A percentile compares a stretch with the other conserved stretches of the same genome.
Evolutionary conservation across 2,329 filamentous ascomycete genomes (phyloP).

Genomic region (Hypoxylon sp.): DNA sequence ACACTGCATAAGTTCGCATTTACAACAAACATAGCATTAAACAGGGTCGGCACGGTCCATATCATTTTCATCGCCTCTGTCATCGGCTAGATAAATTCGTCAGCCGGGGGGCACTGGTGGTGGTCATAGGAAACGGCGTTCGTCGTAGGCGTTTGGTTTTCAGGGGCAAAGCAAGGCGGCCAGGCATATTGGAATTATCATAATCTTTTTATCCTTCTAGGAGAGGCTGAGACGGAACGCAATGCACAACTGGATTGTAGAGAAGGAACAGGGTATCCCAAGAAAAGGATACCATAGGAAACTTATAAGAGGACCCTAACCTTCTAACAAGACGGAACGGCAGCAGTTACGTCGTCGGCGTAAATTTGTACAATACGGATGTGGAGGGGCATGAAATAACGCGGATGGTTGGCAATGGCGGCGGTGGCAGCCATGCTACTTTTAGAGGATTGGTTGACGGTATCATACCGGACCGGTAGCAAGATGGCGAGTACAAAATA

Average conservation of each 20-base stretch:
- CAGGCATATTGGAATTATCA: constrained; percentile 26
- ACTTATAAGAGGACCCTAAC: constrained; percentile 17
- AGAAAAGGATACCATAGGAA: constrained; percentile 3
- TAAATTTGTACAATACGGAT: constrained; percentile 21
- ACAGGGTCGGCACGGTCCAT: constrained; percentile 24
- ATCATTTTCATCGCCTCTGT: constrained; percentile 17
- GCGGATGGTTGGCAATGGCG: neutral
- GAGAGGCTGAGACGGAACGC: constrained; percentile 19
- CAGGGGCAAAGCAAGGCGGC: too few relatives aligned
- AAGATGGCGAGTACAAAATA: constrained; percentile 22
- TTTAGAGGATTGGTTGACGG: constrained; percentile 16
- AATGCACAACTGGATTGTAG: constrained; percentile 20
- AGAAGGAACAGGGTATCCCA: constrained; percentile 12
- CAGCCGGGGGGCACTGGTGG: constrained; percentile 19
- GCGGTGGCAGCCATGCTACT: constrained; percentile 2
- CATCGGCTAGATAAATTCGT: constrained; percentile 26
- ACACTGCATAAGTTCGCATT: constrained; percentile 29
- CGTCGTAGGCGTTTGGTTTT: constrained; percentile 27
- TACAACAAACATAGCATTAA: constrained; percentile 31
- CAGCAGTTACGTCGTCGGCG: constrained; percentile 7
- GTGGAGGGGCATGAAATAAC: neutral
- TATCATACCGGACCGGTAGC: too few relatives aligned
- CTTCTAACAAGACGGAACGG: too few relatives aligned
- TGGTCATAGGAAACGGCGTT: constrained; percentile 13
- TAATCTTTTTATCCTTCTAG: constrained; percentile 5